A percentile compares a stretch with the other conserved stretches of the same genome.
These are phyloP conservation scores for Metschnikowia peoriensis DNA, from an alignment of 805 yeast species.

Conservation along the genomic window DNA sequence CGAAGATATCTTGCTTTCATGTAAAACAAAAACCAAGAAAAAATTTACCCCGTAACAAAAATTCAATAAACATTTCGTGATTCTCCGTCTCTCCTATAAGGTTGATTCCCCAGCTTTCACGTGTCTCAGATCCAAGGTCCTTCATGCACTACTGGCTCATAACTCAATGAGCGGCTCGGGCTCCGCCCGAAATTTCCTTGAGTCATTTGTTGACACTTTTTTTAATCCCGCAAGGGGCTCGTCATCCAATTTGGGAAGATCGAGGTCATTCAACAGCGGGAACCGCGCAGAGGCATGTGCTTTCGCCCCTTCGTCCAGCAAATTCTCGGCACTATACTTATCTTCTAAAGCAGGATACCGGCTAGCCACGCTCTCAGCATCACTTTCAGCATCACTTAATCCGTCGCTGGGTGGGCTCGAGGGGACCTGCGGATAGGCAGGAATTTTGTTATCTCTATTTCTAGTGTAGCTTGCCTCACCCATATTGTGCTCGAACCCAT, in stretches of 20 bases:
- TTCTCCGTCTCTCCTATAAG: too few relatives aligned
- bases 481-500: neutral
- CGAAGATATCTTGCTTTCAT: too few relatives aligned
- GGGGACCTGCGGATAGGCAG: slow-evolving; percentile 14
- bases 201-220: slow-evolving; percentile 5
- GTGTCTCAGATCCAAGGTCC: neutral
- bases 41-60: too few relatives aligned
- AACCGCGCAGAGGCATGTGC: slow-evolving; percentile 17
- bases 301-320: neutral
- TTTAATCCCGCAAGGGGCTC: slow-evolving; percentile 2
- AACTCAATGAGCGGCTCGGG: slow-evolving; percentile 44
- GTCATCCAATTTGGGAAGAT: slow-evolving; percentile 7
- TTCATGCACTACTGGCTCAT: slow-evolving; percentile 8
- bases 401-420: slow-evolving; percentile 18
- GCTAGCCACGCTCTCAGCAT: slow-evolving; percentile 20
- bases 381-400: slow-evolving; percentile 16
- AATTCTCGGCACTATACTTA: neutral
- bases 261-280: slow-evolving; percentile 18
- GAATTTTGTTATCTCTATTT: neutral
- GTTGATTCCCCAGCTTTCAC: too few relatives aligned
- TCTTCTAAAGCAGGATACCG: slow-evolving; percentile 18
- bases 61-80: too few relatives aligned
- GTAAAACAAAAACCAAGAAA: too few relatives aligned
- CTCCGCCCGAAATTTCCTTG: slow-evolving; percentile 23
- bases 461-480: neutral